Conservation (phyloP, 1,284 basidiomycete species). For the Cerrena zonata region DNA sequence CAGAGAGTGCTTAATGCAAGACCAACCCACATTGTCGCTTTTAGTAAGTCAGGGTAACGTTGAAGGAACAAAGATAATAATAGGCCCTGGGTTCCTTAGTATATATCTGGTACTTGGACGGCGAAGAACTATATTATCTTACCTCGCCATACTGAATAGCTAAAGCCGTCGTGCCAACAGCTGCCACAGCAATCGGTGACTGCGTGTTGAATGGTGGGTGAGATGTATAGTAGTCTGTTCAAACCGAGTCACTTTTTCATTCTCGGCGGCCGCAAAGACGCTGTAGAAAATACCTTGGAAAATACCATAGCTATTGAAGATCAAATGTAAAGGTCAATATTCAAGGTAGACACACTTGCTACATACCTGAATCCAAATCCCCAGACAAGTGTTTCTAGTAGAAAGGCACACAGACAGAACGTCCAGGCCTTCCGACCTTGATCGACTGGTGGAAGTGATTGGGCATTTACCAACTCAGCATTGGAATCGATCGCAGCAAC, state of each 20-base stretch:
- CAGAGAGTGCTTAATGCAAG: constrained; percentile 18
- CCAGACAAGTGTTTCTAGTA: constrained; percentile 11
- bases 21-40: constrained; percentile 19
- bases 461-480: background rate
- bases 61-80: constrained; percentile 20
- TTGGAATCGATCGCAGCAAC: too few species aligned
- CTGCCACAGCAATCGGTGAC: constrained; percentile 3
- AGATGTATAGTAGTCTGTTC: constrained; percentile 4
- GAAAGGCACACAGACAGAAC: constrained; percentile 7
- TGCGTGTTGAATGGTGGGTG: constrained; percentile 4
- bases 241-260: too few species aligned
- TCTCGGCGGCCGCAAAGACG: background rate
- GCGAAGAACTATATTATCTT: background rate
- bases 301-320: constrained; percentile 1
- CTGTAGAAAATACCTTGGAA: constrained; percentile 3
- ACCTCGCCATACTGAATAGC: constrained; percentile 5
- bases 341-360: background rate
- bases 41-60: constrained; percentile 21
- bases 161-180: constrained; percentile 2
- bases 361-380: constrained; percentile 11
- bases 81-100: constrained; percentile 16
- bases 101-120: background rate
- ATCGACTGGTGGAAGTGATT: constrained; percentile 9
- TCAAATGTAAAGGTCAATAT: too few species aligned
- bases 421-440: constrained; percentile 11